Evolutionary conservation across 495 filamentous ascomycete species (phyloP), one percentile per base, ranked within the genome.

Genomic region (Pseudevernia furfuracea): DNA sequence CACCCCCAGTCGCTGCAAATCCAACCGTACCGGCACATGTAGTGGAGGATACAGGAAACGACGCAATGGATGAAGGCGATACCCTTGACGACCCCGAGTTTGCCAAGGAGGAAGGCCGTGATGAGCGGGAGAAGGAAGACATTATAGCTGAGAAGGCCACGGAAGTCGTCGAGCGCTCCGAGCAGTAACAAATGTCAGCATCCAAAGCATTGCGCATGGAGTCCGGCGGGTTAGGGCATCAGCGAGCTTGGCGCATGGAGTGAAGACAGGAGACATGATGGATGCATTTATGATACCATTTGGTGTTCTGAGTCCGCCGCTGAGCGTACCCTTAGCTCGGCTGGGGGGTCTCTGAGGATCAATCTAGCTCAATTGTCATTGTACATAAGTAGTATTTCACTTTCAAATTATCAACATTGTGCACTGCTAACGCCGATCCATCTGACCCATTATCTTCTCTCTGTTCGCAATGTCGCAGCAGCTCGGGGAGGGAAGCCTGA

Each of bases 11-110:
- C 37, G 64, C 69, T 23, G 64, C 58, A 7, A 66, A 67, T 19
- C 64, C 73, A 39, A 66, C 66, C 28, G 60, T 63, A 59, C 61
- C 61, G 14, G 39, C 63, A 30, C 53, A 71, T 46, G 57, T 64
- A n/a, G 60, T 62, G 6, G 67, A 60, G 14, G 66, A 60, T 25
- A 34, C 53, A 19, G 67, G 69, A 34, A 61, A 71, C 36, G 60
- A 71, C 41, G 60, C 66, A 19, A 65, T 67, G 55, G 74, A 75
- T 28, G 63, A 71, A n/a, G 74, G 73, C 41, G 75, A 76, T n/a
- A 71, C 68, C 4, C 71, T 75, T 62, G 65, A 72, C 55, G 73
- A 74, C 34, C 61, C 52, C 41, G 68, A 61, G 43, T 49, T 44
- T 30, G 70, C 64, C 1, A 73, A 71, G 56, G 69, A 73, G 58